Percentiles rank a stretch among this genome's conserved stretches.
These are phyloP conservation scores for Thelephora terrestris DNA, from an alignment of 1,284 basidiomycete species.

Conservation along the genomic window DNA sequence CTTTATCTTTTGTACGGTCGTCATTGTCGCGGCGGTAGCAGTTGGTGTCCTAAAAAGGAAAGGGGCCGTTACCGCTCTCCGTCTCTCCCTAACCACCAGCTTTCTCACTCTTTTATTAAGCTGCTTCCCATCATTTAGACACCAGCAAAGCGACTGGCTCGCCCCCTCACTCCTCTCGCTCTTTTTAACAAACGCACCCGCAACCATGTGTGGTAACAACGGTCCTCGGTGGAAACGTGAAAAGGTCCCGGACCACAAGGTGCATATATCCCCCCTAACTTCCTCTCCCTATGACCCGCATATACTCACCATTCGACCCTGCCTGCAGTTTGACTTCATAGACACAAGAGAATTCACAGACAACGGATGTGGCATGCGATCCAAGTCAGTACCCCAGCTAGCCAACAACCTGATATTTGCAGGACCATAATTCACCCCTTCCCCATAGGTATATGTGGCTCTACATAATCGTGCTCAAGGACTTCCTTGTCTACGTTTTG, in stretches of 20 bases:
- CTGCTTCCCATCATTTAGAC: neutral
- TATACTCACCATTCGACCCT: conserved; percentile 1
- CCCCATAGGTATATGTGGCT: conserved; percentile 74
- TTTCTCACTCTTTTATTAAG: conserved; percentile 4
- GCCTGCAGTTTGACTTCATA: conserved; percentile 87
- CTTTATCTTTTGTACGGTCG: conserved; percentile 86
- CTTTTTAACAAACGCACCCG: conserved; percentile 10
- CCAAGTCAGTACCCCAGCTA: conserved; percentile 52
- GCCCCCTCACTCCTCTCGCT: conserved; percentile 24
- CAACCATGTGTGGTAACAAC: conserved; percentile 49
- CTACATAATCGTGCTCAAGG: conserved; percentile 88
- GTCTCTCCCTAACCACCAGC: conserved; percentile 10
- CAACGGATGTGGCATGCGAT: conserved; percentile 75
- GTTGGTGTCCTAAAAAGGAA: conserved; percentile 5
- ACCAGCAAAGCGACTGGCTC: conserved; percentile 53
- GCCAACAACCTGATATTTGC: neutral
- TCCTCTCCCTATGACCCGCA: conserved; percentile 4
- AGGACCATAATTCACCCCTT: neutral
- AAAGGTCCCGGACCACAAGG: conserved; percentile 96
- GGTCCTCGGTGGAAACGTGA: conserved; percentile 92
- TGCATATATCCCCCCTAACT: conserved; percentile 21
- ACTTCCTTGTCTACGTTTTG: conserved; percentile 90
- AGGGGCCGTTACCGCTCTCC: conserved; percentile 2
- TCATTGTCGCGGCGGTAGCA: conserved; percentile 41
- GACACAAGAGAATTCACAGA: conserved; percentile 89